These are phyloP conservation scores for Vachellia pachyceras DNA, from an alignment of 306 rosid genomes.

Conservation along the genomic window DNA sequence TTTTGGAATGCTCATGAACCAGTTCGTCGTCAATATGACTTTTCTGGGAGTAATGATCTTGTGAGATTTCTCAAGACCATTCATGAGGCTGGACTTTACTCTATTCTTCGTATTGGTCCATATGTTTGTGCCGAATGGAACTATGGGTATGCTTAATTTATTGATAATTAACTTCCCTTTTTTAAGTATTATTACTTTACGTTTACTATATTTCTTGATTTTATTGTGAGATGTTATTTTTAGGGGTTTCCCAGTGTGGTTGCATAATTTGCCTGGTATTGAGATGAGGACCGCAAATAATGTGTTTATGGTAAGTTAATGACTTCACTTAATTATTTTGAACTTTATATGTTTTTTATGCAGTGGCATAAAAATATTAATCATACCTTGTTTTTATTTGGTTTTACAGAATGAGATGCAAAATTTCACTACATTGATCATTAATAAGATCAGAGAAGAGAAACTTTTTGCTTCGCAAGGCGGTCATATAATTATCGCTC, in stretches of 20 bases:
- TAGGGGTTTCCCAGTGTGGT: constrained; percentile 68
- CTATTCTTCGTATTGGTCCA: constrained; percentile 74
- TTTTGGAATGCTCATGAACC: constrained; percentile 66
- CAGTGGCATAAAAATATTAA: not conserved
- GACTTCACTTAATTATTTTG: not conserved
- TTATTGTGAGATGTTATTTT: not conserved
- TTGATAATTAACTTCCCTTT: too few species aligned
- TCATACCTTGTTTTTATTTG: not conserved
- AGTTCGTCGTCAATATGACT: constrained; percentile 51
- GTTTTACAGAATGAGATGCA: constrained; percentile 53
- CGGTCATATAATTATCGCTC: constrained; percentile 49
- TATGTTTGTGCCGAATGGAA: constrained; percentile 72
- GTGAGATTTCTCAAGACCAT: constrained; percentile 56
- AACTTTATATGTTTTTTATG: not conserved
- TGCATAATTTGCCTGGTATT: constrained; percentile 59
- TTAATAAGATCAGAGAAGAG: constrained; percentile 55
- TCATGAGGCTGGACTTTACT: constrained; percentile 58
- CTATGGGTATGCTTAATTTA: constrained; percentile 48
- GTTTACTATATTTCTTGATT: not conserved
- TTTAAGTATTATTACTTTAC: not conserved
- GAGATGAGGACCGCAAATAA: constrained; percentile 53
- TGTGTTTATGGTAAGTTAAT: constrained; percentile 54
- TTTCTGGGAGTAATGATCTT: constrained; percentile 46
- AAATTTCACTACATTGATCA: constrained; percentile 50
- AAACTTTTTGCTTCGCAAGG: constrained; percentile 47